Percentiles rank a stretch among this genome's conserved stretches.
These are phyloP conservation scores for Panaeolus cyanescens DNA, from an alignment of 768 basidiomycete genomes.

Conservation along the genomic window DNA sequence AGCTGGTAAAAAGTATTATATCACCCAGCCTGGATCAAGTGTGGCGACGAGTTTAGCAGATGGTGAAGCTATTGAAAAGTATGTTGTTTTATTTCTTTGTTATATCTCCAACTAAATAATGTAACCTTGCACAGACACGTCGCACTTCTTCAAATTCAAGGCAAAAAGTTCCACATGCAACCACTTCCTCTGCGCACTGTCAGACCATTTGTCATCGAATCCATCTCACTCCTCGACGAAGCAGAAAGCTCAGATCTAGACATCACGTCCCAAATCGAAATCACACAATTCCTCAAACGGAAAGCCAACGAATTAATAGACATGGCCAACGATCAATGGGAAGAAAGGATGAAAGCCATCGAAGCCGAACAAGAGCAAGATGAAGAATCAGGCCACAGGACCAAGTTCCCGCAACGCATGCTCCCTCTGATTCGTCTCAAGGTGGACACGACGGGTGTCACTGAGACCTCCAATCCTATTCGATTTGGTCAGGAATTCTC, in stretches of 20 bases:
- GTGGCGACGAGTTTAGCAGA: constrained; percentile 94
- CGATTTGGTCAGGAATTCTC: constrained; percentile 96
- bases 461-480: constrained; percentile 92
- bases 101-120: neutral
- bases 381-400: no score
- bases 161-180: constrained; percentile 82
- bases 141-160: constrained; percentile 84
- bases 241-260: constrained; percentile 80
- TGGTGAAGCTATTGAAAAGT: constrained; percentile 94
- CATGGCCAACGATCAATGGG: constrained; percentile 77
- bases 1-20: constrained; percentile 87
- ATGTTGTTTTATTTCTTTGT: constrained; percentile 15
- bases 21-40: constrained; percentile 93
- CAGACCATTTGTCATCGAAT: constrained; percentile 90
- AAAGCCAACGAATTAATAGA: constrained; percentile 81
- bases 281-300: constrained; percentile 76
- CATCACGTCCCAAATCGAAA: constrained; percentile 78
- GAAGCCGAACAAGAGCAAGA: constrained; percentile 42
- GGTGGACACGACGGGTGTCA: constrained; percentile 90
- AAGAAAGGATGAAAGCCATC: constrained; percentile 65
- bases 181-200: constrained; percentile 90
- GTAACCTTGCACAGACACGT: constrained; percentile 68
- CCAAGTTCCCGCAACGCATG: constrained; percentile 58
- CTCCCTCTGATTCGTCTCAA: constrained; percentile 88
- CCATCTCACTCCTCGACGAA: constrained; percentile 71